Base-by-base conservation (phyloP, 805 yeast species). In the Saccharomyces kudriavzevii region DNA sequence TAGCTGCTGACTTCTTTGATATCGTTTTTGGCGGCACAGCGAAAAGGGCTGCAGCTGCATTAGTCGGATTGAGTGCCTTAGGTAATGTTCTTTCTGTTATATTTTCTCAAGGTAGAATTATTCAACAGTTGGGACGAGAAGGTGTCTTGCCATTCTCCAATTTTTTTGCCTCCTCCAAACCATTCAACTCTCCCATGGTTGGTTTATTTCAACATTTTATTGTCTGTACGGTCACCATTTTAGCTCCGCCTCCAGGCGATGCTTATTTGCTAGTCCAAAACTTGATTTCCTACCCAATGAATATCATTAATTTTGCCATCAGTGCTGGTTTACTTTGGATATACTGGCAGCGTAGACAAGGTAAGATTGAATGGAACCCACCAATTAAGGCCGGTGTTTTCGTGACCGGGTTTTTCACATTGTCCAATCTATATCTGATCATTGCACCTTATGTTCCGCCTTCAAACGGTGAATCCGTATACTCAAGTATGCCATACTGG, bases 211-310 rank as follows among this genome's bases (percentile, higher is more conserved):
- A 85, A 68, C 95, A 88, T 66, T 87, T 88, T 81, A 68, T 84
- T 48, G 84, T 87, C 17, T 86, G 91, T 72, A 70, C 85, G 45
- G 75, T 88, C 51, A 83, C 89, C 49, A 81, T 89, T 56, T 64
- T 87, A 48, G 94, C 92, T 3, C 88, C 89, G 45, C 92, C 94
- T 20, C 87, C 91, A 26, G 95, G 94, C 54, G 95, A 87, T 65
- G 95, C 95, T 49, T 88, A 87, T 73, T 85, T 86, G 69, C 85
- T 89, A 67, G 81, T 88, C 60, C 68, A 86, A 69, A 87, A 89
- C 70, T 76, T 89, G 73, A 84, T 87, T 61, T 83, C 92, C 1
- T 88, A 88, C 68, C 92, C 96, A 49, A 78, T 84, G 72, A 85
- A 88, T 64, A 84, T 88, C 50, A 85, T 88, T 62, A 85, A 87